Percentiles rank a stretch among this genome's conserved stretches.
These are phyloP conservation scores for Penicillium crustosum DNA, from an alignment of 2,329 filamentous ascomycete genomes.

Conservation along the genomic window DNA sequence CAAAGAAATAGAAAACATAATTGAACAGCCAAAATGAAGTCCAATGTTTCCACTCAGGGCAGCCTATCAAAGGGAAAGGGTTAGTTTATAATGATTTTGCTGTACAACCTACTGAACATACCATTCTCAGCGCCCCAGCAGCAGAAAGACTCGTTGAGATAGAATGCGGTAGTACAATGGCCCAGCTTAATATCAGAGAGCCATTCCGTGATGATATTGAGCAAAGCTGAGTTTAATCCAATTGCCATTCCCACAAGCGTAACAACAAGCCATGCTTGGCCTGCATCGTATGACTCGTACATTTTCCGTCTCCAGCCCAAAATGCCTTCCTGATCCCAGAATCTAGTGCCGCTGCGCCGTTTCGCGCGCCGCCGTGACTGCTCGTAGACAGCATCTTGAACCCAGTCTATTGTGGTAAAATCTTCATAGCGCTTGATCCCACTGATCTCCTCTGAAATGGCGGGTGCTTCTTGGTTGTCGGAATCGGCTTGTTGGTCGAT, in stretches of 20 bases:
- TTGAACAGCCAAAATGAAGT: constrained; percentile 74
- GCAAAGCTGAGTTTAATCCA: constrained; percentile 84
- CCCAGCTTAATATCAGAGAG: constrained; percentile 92
- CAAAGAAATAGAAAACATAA: constrained; percentile 83
- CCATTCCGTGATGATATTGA: constrained; percentile 98
- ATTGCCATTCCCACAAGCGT: constrained; percentile 89
- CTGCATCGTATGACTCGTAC: constrained; percentile 87
- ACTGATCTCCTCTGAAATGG: constrained; percentile 90
- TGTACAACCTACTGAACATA: constrained; percentile 32
- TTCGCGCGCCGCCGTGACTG: constrained; percentile 76
- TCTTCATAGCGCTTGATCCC: constrained; percentile 99
- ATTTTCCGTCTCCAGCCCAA: constrained; percentile 79
- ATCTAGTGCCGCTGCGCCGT: constrained; percentile 68
- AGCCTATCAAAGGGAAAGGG: constrained; percentile 54
- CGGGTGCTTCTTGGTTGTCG: constrained; percentile 60
- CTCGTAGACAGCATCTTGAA: constrained; percentile 92
- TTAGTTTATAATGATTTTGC: constrained; percentile 1
- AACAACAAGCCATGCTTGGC: constrained; percentile 96
- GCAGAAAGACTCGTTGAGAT: constrained; percentile 95
- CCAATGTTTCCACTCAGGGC: constrained; percentile 87
- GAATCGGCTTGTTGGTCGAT: constrained; percentile 57
- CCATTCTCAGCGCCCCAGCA: constrained; percentile 94
- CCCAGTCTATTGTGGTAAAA: constrained; percentile 96
- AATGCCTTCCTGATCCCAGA: constrained; percentile 67
- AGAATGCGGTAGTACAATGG: constrained; percentile 94